A percentile compares a stretch with the other conserved stretches of the same genome.
These are phyloP conservation scores for Kodamaea sagamina DNA, from an alignment of 805 yeast species.

Conservation along the genomic window DNA sequence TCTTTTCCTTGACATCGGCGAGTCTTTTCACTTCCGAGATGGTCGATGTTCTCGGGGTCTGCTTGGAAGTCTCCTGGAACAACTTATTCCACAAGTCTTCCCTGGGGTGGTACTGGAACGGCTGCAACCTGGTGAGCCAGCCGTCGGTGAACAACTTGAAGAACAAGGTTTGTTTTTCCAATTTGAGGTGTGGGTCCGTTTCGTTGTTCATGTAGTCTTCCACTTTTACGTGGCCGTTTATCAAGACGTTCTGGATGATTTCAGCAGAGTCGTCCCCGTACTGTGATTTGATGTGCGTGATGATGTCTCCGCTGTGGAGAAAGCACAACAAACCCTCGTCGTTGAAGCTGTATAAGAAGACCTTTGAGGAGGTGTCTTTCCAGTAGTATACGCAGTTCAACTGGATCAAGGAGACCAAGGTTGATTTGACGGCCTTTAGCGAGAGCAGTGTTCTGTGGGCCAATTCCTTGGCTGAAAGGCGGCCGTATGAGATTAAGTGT, in stretches of 20 bases:
- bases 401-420: constrained; percentile 77
- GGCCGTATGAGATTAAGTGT: constrained; percentile 64
- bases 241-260: constrained; percentile 67
- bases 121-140: constrained; percentile 38
- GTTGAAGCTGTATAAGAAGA: constrained; percentile 57
- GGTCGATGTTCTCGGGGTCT: constrained; percentile 38
- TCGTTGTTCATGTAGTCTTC: constrained; percentile 43
- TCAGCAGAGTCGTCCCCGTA: constrained; percentile 53
- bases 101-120: constrained; percentile 34
- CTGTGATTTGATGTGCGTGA: constrained; percentile 50
- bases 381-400: constrained; percentile 72
- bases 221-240: constrained; percentile 64
- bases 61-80: constrained; percentile 37
- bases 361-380: constrained; percentile 40
- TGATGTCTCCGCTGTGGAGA: constrained; percentile 76
- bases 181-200: constrained; percentile 22
- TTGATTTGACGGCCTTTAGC: constrained; percentile 53
- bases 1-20: constrained; percentile 61
- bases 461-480: constrained; percentile 60
- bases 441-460: constrained; percentile 49
- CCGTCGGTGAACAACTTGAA: constrained; percentile 34
- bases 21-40: constrained; percentile 43
- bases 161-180: constrained; percentile 28
- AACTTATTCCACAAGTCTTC: constrained; percentile 42
- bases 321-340: constrained; percentile 64